Conservation (phyloP, 176 grass and related monocot species). For the Lolium rigidum region DNA sequence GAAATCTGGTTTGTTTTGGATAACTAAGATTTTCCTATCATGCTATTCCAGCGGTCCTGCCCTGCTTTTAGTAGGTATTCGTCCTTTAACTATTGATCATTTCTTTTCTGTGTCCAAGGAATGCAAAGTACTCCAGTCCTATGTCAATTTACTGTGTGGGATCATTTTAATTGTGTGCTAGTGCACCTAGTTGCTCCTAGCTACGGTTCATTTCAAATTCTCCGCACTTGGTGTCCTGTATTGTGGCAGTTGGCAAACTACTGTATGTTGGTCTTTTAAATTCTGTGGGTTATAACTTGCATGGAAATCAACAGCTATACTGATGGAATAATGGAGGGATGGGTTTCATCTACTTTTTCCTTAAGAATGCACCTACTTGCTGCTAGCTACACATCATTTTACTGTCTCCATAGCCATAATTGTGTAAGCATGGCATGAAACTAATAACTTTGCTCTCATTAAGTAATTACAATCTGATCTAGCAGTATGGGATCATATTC, state of each 20-base stretch:
- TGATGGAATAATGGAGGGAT: neutral
- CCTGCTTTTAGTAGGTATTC: neutral
- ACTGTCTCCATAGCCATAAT: neutral
- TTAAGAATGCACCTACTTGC: neutral
- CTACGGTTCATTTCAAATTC: no score
- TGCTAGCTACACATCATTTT: neutral
- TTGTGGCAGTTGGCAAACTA: neutral
- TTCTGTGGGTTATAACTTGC: neutral
- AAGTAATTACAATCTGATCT: neutral
- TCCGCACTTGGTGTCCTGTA: neutral
- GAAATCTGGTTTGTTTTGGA: neutral
- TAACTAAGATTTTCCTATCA: neutral
- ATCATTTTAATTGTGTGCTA: neutral
- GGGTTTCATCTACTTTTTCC: neutral
- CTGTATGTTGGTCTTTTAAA: no score
- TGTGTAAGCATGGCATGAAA: neutral
- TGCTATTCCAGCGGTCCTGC: constrained; percentile 11
- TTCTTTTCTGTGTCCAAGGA: neutral
- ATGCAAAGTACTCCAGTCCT: neutral
- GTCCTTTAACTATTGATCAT: neutral
- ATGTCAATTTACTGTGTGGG: neutral
- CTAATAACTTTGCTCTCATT: neutral
- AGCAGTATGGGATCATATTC: neutral
- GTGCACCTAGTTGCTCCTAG: neutral
- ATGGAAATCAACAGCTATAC: neutral